These are phyloP conservation scores for Yamadazyma kanchanaburiensis DNA, from an alignment of 1,139 yeast species.

Conservation along the genomic window DNA sequence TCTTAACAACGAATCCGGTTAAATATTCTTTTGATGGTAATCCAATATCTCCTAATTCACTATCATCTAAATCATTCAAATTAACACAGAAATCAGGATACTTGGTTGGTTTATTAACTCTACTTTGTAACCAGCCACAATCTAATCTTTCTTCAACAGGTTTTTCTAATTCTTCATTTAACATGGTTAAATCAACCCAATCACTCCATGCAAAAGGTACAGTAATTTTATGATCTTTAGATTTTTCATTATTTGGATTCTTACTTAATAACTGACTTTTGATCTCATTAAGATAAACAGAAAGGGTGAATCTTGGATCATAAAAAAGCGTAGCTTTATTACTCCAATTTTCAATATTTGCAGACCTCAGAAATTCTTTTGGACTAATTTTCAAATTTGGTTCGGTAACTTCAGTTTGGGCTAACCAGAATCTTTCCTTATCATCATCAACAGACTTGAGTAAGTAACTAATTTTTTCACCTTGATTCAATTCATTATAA, in stretches of 20 bases:
- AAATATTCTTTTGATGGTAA: slow-evolving; percentile 16
- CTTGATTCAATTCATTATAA: slow-evolving; percentile 16
- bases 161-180: slow-evolving; percentile 17
- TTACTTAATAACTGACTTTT: slow-evolving; percentile 11
- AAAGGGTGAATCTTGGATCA: slow-evolving; percentile 35
- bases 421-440: slow-evolving; percentile 24
- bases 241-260: slow-evolving; percentile 10
- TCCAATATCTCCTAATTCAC: slow-evolving; percentile 18
- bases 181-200: slow-evolving; percentile 24
- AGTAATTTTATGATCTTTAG: slow-evolving; percentile 13
- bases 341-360: slow-evolving; percentile 14
- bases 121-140: slow-evolving; percentile 19
- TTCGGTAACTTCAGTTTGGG: slow-evolving; percentile 21
- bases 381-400: slow-evolving; percentile 20
- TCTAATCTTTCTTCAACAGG: slow-evolving; percentile 18
- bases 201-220: slow-evolving; percentile 35
- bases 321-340: slow-evolving; percentile 20
- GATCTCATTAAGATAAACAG: slow-evolving; percentile 28
- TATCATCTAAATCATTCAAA: slow-evolving; percentile 17
- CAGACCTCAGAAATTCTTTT: slow-evolving; percentile 17
- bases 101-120: slow-evolving; percentile 18
- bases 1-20: slow-evolving; percentile 25
- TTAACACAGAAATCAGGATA: slow-evolving; percentile 22
- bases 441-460: slow-evolving; percentile 20
- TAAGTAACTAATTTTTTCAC: slow-evolving; percentile 22